phyloP scores from a whole-genome alignment of 2,329 filamentous ascomycete genomes.

The Cladosporium cucumerinum region DNA sequence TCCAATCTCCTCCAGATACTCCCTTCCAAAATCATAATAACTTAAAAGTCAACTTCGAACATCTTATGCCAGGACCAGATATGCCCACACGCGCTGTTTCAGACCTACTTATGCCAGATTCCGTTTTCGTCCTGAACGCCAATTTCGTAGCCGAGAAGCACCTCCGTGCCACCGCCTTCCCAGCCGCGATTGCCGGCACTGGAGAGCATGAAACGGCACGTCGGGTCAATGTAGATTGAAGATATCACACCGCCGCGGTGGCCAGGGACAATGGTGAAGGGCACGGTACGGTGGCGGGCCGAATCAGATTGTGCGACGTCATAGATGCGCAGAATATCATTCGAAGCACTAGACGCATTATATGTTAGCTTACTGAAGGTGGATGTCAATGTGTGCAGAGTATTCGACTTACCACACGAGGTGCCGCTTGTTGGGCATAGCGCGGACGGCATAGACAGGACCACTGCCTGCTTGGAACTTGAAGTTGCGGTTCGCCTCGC shows the following conservation, averaged over 20 bases:
- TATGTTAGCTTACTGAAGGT: background rate
- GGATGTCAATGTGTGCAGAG: background rate
- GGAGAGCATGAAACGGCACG: constrained; percentile 85
- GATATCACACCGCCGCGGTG: constrained; percentile 85
- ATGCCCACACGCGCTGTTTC: background rate
- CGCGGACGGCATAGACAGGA: constrained; percentile 78
- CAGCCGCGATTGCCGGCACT: constrained; percentile 90
- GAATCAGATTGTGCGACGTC: constrained; percentile 66
- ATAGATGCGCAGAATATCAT: constrained; percentile 91
- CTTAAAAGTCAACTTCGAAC: background rate
- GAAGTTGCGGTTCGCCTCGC: constrained; percentile 72
- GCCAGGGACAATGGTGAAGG: constrained; percentile 94
- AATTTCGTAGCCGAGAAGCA: constrained; percentile 93
- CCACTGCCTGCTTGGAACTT: constrained; percentile 88
- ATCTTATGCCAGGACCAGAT: background rate
- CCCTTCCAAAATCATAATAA: background rate
- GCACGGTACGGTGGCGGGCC: constrained; percentile 72
- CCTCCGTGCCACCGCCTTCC: constrained; percentile 88
- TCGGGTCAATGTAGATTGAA: constrained; percentile 80
- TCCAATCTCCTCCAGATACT: background rate
- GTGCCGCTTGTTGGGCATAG: constrained; percentile 91
- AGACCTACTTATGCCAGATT: constrained; percentile 25
- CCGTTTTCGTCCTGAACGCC: constrained; percentile 31
- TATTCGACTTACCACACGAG: constrained; percentile 68
- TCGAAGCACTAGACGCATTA: constrained; percentile 63